Evolutionary conservation across 306 rosid genomes (phyloP), one percentile per base, ranked within the genome.

Genomic region (Gillenia trifoliata): DNA sequence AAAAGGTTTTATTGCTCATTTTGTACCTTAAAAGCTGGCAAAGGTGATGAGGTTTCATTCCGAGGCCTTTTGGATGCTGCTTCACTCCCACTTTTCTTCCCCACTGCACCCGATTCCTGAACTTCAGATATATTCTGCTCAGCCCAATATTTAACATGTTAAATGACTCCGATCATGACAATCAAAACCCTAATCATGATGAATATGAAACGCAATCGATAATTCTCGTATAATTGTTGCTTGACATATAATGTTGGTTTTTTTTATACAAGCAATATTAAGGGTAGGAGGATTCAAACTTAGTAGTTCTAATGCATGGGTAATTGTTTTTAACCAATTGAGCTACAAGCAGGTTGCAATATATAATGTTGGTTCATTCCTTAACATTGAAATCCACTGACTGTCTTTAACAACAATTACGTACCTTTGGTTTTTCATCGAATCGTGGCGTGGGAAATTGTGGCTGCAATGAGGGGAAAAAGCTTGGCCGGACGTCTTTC

Each of bases 21-120:
- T 82, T 79, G 77, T 88, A 93, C 98, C 98, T 95, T 95, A 81
- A 92, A 95, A 86, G 96, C 99, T 86, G 99, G 99, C 90, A 95
- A 82, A 80, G 98, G 77, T 11, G 99, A 85, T 60, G 95, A 85
- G 30, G 86, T 84, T 89, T 95, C 98, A 87, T 84, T 92, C 63
- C 97, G 83, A 49, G 92, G 83, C 88, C 99, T 92, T 90, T 95
- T 95, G 57, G 91, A 75, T 77, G 89, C 76, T 59, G 83, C 70
- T 82, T 88, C 96, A 70, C 76, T 86, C 65, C 86, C 96, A 85
- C 92, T 92, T 90, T 90, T 95, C 87, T 89, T 95, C 75, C 62
- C 85, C 78, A 79, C 85, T 16, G 74, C 64, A 78, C 79, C 78
- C 23, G 95, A 85, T n/a, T 94, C 96, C 81, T 64, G 81, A 29